Evolutionary conservation across 2,329 filamentous ascomycete species (phyloP), one percentile per base, ranked within the genome.

Genomic region (Aureobasidium mangrovei): DNA sequence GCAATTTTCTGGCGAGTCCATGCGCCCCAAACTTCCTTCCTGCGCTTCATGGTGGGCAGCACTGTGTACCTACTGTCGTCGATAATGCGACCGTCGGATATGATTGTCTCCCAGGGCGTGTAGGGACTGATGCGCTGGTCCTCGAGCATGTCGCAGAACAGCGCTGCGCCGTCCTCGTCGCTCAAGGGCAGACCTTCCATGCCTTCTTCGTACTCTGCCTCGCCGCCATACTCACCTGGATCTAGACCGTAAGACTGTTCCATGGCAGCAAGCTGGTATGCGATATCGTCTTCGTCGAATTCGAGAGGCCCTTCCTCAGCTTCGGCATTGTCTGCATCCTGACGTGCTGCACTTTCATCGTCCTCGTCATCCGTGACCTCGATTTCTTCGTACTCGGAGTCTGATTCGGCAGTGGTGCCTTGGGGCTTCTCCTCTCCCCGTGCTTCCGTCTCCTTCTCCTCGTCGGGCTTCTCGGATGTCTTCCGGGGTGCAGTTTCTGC

Each of bases 211-310:
- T 81, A 85, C 28, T 78, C 74, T 5, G 59, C 61, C 29, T 65
- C 65, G 31, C 70, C 72, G 7, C 78, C 82, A 57, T 84, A 89
- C 63, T 90, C 86, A 48, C 83, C 87, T 0, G 82, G 82, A 38
- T 89, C 87, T 31, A 91, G 75, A 1, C 83, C 88, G 61, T 91
- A 90, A n/a, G 88, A 84, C 60, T 86, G 80, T 53, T 86, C 89
- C 88, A 96, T 95, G 28, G 87, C 84, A 52, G 88, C 87, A 9
- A 98, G 76, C 65, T 98, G 93, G 65, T 85, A 91, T 35, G 88
- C 91, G 62, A 98, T 94, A 64, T 98, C 93, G 52, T 91, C 91
- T 68, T 97, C 93, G 54, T 86, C 88, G 63, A 95, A 95, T 63
- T 96, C 91, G 6, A 93, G 72, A 0, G 76, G 72, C 43, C 72